These are phyloP conservation scores for Cephaloascus fragrans DNA, from an alignment of 805 yeast genomes.

Conservation along the genomic window DNA sequence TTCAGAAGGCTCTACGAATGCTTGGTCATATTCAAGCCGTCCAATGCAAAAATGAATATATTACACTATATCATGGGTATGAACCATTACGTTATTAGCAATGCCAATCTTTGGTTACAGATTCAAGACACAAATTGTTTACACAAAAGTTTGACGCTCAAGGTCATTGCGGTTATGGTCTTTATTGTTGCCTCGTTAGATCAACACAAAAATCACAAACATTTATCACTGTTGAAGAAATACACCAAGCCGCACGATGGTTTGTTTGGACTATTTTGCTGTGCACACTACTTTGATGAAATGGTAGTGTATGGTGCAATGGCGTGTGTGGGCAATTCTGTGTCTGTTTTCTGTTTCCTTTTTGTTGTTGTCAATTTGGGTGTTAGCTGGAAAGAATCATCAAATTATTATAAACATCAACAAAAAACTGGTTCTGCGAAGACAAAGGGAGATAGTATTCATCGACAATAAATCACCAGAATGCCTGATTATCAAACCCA, in stretches of 20 bases:
- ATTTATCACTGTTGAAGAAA: slow-evolving; percentile 39
- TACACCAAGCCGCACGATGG: slow-evolving; percentile 47
- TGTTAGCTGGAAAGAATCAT: slow-evolving; percentile 45
- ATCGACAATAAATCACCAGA: slow-evolving; percentile 3
- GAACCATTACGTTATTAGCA: slow-evolving; percentile 43
- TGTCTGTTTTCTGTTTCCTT: slow-evolving; percentile 12
- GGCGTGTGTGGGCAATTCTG: slow-evolving; percentile 9
- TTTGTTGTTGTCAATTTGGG: slow-evolving; percentile 39
- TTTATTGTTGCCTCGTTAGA: slow-evolving; percentile 41
- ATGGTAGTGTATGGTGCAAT: slow-evolving; percentile 39
- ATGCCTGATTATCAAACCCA: slow-evolving; percentile 53
- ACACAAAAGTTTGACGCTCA: slow-evolving; percentile 1
- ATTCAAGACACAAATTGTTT: slow-evolving; percentile 3
- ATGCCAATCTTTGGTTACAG: slow-evolving; percentile 23
- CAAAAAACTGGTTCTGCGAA: no score
- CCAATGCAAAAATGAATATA: slow-evolving; percentile 46
- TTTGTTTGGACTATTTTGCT: slow-evolving; percentile 37
- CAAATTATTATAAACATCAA: slow-evolving; percentile 27
- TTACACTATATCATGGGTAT: slow-evolving; percentile 61
- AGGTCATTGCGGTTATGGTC: slow-evolving; percentile 23
- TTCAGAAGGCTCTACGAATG: slow-evolving; percentile 49
- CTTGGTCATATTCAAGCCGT: slow-evolving; percentile 30
- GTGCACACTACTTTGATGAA: slow-evolving; percentile 70
- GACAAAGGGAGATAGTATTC: no score
- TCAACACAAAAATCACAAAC: slow-evolving; percentile 41